Conservation (phyloP, 306 rosid genomes). For the Prunus fruticosa region DNA sequence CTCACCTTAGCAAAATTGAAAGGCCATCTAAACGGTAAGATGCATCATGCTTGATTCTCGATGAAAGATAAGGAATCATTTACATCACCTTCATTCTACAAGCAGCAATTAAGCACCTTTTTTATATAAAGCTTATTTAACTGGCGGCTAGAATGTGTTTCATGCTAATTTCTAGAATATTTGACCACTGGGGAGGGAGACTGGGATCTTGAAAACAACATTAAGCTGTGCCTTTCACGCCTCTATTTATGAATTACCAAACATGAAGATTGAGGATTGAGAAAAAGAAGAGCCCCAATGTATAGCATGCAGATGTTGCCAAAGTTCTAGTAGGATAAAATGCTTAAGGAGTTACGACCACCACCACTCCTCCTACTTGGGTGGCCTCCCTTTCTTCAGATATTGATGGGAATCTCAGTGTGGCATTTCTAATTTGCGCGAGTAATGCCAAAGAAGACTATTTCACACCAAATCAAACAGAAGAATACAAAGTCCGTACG, state of each 20-base stretch:
- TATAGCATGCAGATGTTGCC: background rate
- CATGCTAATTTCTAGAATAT: background rate
- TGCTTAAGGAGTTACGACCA: background rate
- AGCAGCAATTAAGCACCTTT: background rate
- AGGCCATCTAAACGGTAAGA: background rate
- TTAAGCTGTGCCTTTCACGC: background rate
- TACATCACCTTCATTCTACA: background rate
- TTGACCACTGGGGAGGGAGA: background rate
- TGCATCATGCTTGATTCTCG: too few species aligned
- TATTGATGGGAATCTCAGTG: slow-evolving; percentile 17
- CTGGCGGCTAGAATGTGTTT: background rate
- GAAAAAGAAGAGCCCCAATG: background rate
- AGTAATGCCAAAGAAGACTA: background rate
- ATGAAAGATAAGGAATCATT: slow-evolving; percentile 6
- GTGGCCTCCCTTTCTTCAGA: slow-evolving; percentile 10
- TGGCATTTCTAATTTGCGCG: slow-evolving; percentile 2
- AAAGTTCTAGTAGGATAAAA: background rate
- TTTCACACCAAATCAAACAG: background rate
- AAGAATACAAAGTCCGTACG: background rate
- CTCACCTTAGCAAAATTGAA: too few species aligned
- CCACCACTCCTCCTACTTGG: background rate
- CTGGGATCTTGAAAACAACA: too few species aligned
- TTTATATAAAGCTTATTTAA: background rate
- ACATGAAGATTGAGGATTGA: too few species aligned
- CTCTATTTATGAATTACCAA: background rate